Evolutionary conservation across 2,329 filamentous ascomycete species (phyloP), one percentile per base, ranked within the genome.

Genomic region (Colletotrichum sojae): DNA sequence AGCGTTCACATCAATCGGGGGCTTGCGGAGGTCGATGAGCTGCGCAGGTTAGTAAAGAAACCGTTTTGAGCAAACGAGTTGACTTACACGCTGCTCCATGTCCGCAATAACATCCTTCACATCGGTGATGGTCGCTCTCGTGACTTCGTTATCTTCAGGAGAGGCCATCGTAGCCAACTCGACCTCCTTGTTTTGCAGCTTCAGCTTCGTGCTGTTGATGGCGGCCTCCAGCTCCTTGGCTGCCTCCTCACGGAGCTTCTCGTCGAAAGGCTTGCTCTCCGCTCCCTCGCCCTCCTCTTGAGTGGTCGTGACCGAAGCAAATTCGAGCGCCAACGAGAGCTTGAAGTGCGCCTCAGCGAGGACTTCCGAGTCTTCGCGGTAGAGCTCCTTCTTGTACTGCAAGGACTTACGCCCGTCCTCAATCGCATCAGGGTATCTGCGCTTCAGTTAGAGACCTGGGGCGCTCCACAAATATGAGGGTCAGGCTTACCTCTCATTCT

Each of bases 281-380:
- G 79, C 79, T n/a, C 82, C 81, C 4, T 84, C 82, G 22, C 76
- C 79, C 61, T 84, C 82, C 52, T 88, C 85, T 16, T 87, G 87
- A 13, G 85, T 81, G 1, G 88, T 85, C 6, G 91, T 93, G 53
- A 96, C 89, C 0, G 94, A 96, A 4, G 94, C 94, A 74, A 98
- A 98, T 78, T 99, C 96, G 31, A 99, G 88, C 0, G 96, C 96
- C 16, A 99, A 88, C 0, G 95, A 97, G 27, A 99, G 90, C 82
- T 98, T 98, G 85, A 93, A 99, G 83, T 99, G 94, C 16, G 94
- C 95, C 83, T 99, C 96, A 49, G 96, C 95, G 65, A 98, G 88
- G 59, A 97, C 88, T 74, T 94, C 92, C 15, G 93, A 94, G 71
- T 97, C 94, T 57, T 91, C 86, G 0, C 93, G 88, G 77, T 94